Conservation (phyloP, 2,329 filamentous ascomycete species). For the Aphanoascus verrucosus region DNA sequence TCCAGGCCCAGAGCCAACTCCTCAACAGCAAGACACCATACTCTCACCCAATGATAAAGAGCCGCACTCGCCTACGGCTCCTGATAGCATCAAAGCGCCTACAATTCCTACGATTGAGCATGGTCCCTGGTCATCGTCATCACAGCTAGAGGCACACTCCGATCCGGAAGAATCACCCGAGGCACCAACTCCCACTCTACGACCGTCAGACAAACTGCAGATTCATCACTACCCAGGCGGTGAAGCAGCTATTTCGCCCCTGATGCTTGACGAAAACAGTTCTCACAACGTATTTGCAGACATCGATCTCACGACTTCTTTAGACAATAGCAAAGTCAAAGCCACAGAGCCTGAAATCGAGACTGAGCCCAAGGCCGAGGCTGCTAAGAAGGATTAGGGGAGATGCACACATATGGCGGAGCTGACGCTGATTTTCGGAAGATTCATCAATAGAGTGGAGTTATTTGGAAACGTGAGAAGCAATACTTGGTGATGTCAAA, state of each 20-base stretch:
- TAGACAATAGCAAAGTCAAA: neutral
- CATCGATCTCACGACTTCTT: neutral
- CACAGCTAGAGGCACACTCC: neutral
- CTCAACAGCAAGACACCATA: neutral
- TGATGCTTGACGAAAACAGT: slow-evolving; percentile 8
- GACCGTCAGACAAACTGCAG: slow-evolving; percentile 8
- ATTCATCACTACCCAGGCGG: neutral
- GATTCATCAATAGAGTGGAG: no score
- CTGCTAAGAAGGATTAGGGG: neutral
- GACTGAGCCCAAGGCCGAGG: neutral
- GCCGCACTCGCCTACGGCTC: neutral
- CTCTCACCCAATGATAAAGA: neutral
- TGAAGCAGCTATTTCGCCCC: slow-evolving; percentile 9
- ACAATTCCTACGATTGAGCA: neutral
- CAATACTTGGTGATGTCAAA: no score
- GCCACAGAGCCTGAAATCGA: neutral
- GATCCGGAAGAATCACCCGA: neutral
- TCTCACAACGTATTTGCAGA: neutral
- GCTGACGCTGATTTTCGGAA: no score
- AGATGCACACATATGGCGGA: no score
- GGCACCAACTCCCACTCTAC: slow-evolving; percentile 8
- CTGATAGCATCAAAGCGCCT: neutral
- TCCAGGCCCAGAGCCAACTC: neutral
- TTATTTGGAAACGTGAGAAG: no score
- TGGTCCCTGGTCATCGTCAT: neutral